A percentile compares a stretch with the other conserved stretches of the same genome.
phyloP scores from a whole-genome alignment of 2,329 filamentous ascomycete genomes.

The Verticillium nonalfalfae region DNA sequence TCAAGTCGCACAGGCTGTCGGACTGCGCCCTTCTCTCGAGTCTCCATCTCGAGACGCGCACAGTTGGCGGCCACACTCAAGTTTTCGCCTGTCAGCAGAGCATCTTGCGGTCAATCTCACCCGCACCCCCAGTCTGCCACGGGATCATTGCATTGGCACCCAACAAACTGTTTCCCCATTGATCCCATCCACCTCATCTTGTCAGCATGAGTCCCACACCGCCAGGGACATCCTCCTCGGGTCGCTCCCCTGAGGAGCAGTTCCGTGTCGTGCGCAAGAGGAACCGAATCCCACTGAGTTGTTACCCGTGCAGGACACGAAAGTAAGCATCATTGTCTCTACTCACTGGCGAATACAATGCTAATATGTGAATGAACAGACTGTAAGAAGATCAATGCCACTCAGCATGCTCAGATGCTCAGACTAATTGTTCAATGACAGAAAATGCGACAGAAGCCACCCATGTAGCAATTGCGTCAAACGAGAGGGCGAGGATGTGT shows the following conservation, averaged over 20 bases:
- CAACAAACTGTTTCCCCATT: background rate
- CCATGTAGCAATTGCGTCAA: conserved; percentile 95
- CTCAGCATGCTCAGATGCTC: background rate
- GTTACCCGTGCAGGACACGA: conserved; percentile 82
- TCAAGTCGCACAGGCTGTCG: background rate
- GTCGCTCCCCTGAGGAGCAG: conserved; percentile 78
- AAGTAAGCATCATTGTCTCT: conserved; percentile 55
- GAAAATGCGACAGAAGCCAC: conserved; percentile 89
- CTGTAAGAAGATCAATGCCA: conserved; percentile 18
- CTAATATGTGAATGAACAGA: conserved; percentile 22
- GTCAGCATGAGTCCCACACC: conserved; percentile 66
- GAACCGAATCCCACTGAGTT: conserved; percentile 87
- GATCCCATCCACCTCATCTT: background rate
- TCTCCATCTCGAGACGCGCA: too few species aligned
- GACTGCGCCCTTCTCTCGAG: background rate
- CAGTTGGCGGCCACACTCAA: background rate
- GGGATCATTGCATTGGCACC: background rate
- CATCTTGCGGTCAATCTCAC: background rate
- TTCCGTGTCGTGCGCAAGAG: conserved; percentile 86
- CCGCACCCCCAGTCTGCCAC: background rate
- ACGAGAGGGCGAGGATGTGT: conserved; percentile 74
- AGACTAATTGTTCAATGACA: conserved; percentile 27
- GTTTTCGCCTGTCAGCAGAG: background rate
- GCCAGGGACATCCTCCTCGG: conserved; percentile 69
- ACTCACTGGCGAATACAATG: conserved; percentile 8